phyloP scores from a whole-genome alignment of 1,284 basidiomycete genomes.

The Serendipita sp. region DNA sequence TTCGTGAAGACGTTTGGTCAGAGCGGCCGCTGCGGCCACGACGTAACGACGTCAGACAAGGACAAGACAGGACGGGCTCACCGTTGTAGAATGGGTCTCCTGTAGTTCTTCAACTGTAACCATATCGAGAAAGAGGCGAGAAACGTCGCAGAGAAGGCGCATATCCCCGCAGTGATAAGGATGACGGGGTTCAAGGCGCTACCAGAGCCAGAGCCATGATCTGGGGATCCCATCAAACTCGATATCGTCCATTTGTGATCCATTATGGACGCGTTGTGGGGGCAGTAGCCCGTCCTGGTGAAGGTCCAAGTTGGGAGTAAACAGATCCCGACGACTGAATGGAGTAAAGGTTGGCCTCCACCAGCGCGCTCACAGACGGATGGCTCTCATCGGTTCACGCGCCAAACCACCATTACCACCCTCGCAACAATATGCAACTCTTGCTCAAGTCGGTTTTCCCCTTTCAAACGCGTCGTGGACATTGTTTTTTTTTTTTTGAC shows the following conservation, averaged over 20 bases:
- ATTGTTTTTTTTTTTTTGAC: neutral
- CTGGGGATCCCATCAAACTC: neutral
- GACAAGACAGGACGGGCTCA: slow-evolving; percentile 20
- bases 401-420: neutral
- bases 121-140: slow-evolving; percentile 75
- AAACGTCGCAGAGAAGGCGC: slow-evolving; percentile 55
- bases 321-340: neutral
- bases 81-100: slow-evolving; percentile 72
- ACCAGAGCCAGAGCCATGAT: slow-evolving; percentile 27
- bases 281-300: slow-evolving; percentile 1
- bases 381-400: slow-evolving; percentile 4
- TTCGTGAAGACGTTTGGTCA: neutral
- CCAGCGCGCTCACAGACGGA: neutral
- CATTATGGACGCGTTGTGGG: neutral
- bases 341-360: neutral
- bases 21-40: neutral
- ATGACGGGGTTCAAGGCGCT: slow-evolving; percentile 34
- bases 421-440: neutral
- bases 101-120: slow-evolving; percentile 82
- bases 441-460: neutral
- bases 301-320: neutral
- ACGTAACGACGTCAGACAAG: neutral
- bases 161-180: slow-evolving; percentile 47
- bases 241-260: neutral
- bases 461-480: neutral